These are phyloP conservation scores for Talaromyces trachyspermus DNA, from an alignment of 495 filamentous ascomycete genomes.

Conservation along the genomic window DNA sequence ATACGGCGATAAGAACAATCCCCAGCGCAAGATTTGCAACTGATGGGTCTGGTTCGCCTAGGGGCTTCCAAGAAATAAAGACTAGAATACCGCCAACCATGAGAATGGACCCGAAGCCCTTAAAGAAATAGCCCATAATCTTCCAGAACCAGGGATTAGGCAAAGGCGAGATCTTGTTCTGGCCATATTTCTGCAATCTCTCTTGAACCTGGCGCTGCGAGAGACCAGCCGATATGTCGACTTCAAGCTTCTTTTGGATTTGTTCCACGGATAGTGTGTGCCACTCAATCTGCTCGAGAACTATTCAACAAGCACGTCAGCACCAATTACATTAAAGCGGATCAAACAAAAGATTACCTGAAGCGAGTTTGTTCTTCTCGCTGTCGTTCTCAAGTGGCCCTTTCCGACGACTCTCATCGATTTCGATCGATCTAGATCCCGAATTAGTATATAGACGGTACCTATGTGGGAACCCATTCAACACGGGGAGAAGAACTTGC, in stretches of 20 bases:
- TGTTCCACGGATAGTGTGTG: conserved; percentile 49
- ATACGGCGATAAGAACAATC: conserved; percentile 59
- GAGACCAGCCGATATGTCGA: conserved; percentile 41
- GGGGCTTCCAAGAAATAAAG: conserved; percentile 65
- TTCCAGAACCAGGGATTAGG: conserved; percentile 48
- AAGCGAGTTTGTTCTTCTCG: conserved; percentile 20
- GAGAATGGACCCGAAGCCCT: conserved; percentile 63
- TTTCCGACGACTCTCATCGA: conserved; percentile 41
- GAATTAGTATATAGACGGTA: background rate
- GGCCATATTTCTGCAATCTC: conserved; percentile 48
- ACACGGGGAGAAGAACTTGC: conserved; percentile 16
- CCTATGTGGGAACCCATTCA: background rate
- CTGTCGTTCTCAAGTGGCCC: conserved; percentile 27
- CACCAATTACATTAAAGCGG: too few relatives aligned
- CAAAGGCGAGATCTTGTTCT: conserved; percentile 53
- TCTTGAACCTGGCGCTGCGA: conserved; percentile 38
- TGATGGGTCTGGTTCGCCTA: conserved; percentile 62
- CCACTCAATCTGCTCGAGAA: conserved; percentile 44
- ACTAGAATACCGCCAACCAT: conserved; percentile 60
- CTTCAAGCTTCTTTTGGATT: conserved; percentile 44
- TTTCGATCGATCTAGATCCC: conserved; percentile 34
- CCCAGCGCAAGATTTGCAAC: conserved; percentile 61
- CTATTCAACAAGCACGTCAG: too few relatives aligned
- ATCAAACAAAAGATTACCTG: too few relatives aligned
- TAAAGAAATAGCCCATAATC: conserved; percentile 61